Evolutionary conservation across 352 stramenopile genomes (phyloP), one percentile per base, ranked within the genome.

Genomic region (Aphanomyces invadans): DNA sequence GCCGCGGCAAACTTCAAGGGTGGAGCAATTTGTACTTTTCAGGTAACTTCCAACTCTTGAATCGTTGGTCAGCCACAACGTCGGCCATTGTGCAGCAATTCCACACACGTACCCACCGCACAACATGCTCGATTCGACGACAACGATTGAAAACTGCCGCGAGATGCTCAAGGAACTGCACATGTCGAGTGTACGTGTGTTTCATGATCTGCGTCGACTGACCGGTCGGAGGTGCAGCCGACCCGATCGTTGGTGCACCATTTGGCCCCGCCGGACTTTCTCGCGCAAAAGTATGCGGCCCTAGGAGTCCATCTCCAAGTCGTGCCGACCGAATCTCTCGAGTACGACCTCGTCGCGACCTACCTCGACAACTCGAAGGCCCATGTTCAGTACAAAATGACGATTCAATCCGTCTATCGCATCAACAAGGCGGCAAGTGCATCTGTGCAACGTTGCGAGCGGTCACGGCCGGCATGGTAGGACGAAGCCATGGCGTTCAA

Each of bases 331-430:
- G 45, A 42, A 10, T 56, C 60, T 28, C 28, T 26, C 10, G 60
- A 42, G 4, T 57, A 23, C 23, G 19, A 32, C 5, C 26, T 67
- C 5, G 48, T 67, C 25, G 5, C 28, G n/a, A 38, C 25, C 21
- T 67, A 67, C 46, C 57, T 67, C 3, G 23, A 60, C 38, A 67
- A 67, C 29, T 51, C 60, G n/a, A 67, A 67, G 38, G 45, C 10
- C 17, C 60, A 49, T 28, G 28, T 60, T n/a, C 48, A 60, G 46
- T 36, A 51, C n/a, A 5, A 29, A 32, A 29, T 57, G 49, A 29
- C 7, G 36, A 63, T 63, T n/a, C 29, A 52, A 33, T 11, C 21
- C 23, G 49, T 67, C 0, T 67, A 55, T 46, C 19, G 25, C 10
- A 44, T 67, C 19, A 21, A 21, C 29, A 67, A 67, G 15, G 10